Conservation (phyloP, 2,329 filamentous ascomycete species). For the Aureobasidium vineae region DNA sequence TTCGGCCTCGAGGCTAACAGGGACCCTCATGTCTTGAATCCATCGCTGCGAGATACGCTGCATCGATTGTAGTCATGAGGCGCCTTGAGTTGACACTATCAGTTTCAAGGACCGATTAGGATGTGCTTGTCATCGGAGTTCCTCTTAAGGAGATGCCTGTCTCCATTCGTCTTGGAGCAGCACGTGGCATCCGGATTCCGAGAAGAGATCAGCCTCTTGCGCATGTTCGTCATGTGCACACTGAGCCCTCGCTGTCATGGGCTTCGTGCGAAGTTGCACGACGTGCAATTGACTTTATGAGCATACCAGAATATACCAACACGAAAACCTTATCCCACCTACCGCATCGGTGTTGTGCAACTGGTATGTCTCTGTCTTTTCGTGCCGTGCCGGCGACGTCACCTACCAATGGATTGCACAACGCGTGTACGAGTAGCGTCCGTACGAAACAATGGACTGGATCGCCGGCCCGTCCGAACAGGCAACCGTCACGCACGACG, state of each 20-base stretch:
- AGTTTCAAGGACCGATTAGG: conserved; percentile 13
- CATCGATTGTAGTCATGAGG: not conserved
- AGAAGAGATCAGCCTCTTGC: conserved; percentile 7
- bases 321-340: conserved; percentile 7
- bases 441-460: conserved; percentile 5
- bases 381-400: conserved; percentile 25
- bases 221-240: conserved; percentile 17
- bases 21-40: conserved; percentile 14
- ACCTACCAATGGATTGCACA: conserved; percentile 9
- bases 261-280: conserved; percentile 19
- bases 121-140: not conserved
- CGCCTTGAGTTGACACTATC: conserved; percentile 9
- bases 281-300: conserved; percentile 13
- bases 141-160: not conserved
- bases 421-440: not conserved
- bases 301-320: not conserved
- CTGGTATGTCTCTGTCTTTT: conserved; percentile 6
- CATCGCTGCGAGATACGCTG: not conserved
- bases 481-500: not conserved
- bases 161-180: not conserved
- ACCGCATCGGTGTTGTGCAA: not conserved
- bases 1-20: not conserved
- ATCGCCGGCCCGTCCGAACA: conserved; percentile 17
- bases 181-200: conserved; percentile 16
- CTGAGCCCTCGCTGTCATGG: conserved; percentile 4